Evolutionary conservation across 208 protist genomes (phyloP), one percentile per base, ranked within the genome.

Genomic region (Novymonas esmeraldas): DNA sequence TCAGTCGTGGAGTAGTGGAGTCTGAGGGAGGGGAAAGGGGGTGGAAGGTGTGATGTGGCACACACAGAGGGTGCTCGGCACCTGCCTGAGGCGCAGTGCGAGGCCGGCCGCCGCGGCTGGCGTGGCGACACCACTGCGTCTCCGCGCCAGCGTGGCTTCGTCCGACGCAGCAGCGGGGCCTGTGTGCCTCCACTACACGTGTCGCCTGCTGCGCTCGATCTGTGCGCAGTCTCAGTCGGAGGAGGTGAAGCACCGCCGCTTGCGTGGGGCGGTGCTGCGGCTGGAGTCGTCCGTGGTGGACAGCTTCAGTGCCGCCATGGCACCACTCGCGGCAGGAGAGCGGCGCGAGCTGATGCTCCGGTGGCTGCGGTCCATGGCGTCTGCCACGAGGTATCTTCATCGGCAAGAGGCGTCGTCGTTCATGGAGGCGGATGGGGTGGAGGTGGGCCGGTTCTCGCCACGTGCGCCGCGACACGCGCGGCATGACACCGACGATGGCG

Each of bases 271-370:
- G 7, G 58, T 94, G 22, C 38, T 52, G 0, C 87, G 79, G 55
- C 76, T 94, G 46, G 82, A 91, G 62, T 29, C 41, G 13, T 63
- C 78, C 26, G 64, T 85, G 33, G 75, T 79, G 2, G 57, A 83
- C n/a, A 89, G 86, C 76, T 65, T 92, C 31, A 58, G 45, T 7
- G 75, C 82, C 2, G 33, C 67, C 10, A 58, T 42, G 2, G 28
- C 56, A 2, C 34, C 54, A 0, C 45, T 59, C 24, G 7, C 44
- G 2, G 13, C 65, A 16, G 38, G 5, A 13, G 38, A 73, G 64
- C 64, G 51, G 24, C 57, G 14, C 9, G 50, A 50, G 14, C 9
- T 66, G 3, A 49, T 74, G 70, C 60, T 14, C 49, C 56, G 26
- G 0, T 72, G 54, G 49, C 44, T 76, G 55, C 71, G 39, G 44